phyloP scores from a whole-genome alignment of 345 rosid genomes.

The Citrus glauca region DNA sequence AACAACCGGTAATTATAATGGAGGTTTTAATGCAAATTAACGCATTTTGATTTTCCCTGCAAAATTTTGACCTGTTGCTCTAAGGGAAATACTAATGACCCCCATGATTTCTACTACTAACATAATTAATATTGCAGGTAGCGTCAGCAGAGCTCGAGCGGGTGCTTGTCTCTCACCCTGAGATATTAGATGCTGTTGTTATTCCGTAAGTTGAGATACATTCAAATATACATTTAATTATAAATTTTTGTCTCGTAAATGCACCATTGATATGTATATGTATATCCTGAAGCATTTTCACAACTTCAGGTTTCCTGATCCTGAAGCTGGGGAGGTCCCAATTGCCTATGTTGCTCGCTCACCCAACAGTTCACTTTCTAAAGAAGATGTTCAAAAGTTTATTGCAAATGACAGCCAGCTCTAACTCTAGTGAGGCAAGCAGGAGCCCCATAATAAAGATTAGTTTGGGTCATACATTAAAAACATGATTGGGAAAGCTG shows the following conservation, averaged over 20 bases:
- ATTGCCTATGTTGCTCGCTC: slow-evolving; percentile 70
- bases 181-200: slow-evolving; percentile 76
- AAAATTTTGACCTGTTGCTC: too few species aligned
- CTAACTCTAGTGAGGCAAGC: too few species aligned
- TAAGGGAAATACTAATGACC: background rate
- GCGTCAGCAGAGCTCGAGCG: slow-evolving; percentile 99
- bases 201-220: slow-evolving; percentile 15
- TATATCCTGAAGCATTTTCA: background rate
- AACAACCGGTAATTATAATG: background rate
- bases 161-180: slow-evolving; percentile 79
- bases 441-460: too few species aligned
- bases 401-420: slow-evolving; percentile 8
- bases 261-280: background rate
- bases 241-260: background rate
- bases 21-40: background rate
- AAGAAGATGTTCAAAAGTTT: slow-evolving; percentile 53
- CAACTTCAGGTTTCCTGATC: slow-evolving; percentile 64
- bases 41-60: too few species aligned
- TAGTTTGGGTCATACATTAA: too few species aligned
- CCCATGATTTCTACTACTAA: background rate
- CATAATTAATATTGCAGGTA: slow-evolving; percentile 33
- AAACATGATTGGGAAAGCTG: too few species aligned
- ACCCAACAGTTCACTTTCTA: slow-evolving; percentile 53
- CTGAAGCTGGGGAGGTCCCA: slow-evolving; percentile 94
- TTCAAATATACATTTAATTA: too few species aligned